These are phyloP conservation scores for Agrocybe pediades DNA, from an alignment of 768 basidiomycete genomes.

Conservation along the genomic window DNA sequence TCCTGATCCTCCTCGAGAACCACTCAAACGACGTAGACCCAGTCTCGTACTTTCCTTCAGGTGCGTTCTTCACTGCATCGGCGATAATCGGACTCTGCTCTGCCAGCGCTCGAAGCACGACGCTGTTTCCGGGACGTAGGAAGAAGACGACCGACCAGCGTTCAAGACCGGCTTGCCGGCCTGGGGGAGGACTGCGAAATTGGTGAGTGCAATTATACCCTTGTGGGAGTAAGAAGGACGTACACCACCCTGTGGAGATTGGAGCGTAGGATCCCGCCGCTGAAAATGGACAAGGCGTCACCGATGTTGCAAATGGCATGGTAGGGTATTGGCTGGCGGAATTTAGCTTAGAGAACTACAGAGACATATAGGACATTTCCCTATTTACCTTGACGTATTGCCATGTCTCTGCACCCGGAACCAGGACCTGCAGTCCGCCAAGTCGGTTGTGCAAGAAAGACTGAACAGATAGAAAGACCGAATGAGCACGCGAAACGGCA, in stretches of 20 bases:
- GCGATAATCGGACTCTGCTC: constrained; percentile 55
- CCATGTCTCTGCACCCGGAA: constrained; percentile 63
- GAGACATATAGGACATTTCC: neutral
- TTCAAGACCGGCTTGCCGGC: constrained; percentile 49
- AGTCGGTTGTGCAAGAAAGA: constrained; percentile 71
- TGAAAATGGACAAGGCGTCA: constrained; percentile 62
- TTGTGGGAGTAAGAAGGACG: constrained; percentile 18
- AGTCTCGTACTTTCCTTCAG: constrained; percentile 38
- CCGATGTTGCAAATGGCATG: constrained; percentile 65
- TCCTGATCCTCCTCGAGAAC: constrained; percentile 44
- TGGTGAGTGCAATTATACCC: neutral
- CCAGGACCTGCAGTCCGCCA: constrained; percentile 70
- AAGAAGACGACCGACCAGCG: constrained; percentile 75
- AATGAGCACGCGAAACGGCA: constrained; percentile 22
- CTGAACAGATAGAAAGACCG: constrained; percentile 40
- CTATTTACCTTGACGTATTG: constrained; percentile 70
- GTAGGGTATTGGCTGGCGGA: constrained; percentile 47
- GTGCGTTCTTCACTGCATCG: constrained; percentile 37
- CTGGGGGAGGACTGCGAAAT: constrained; percentile 53
- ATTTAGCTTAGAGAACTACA: neutral
- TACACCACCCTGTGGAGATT: constrained; percentile 66
- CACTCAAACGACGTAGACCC: constrained; percentile 42
- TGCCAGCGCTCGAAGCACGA: constrained; percentile 50
- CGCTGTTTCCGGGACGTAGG: constrained; percentile 58
- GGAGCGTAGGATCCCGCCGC: constrained; percentile 64